Evolutionary conservation across 106 monocot species (phyloP).

Genomic region (Phalaenopsis equestris): DNA sequence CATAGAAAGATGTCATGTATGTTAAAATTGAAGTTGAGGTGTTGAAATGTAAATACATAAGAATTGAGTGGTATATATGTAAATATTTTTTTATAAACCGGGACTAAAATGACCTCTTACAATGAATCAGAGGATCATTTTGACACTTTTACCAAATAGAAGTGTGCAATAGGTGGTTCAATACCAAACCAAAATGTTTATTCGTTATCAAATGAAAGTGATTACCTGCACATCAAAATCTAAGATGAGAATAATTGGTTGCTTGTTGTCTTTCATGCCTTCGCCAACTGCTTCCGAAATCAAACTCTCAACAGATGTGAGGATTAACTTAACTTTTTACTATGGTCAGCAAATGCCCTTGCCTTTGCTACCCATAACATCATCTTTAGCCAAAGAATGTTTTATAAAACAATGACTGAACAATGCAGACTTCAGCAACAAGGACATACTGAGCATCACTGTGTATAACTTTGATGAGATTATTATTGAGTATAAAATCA

Average conservation of each 20-base stretch:
- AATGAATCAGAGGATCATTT: too few species aligned
- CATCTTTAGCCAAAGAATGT: constrained; percentile 59
- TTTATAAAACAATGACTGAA: constrained; percentile 49
- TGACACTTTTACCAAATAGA: too few species aligned
- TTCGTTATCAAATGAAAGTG: constrained; percentile 2
- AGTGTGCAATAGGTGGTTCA: too few species aligned
- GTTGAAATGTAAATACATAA: too few species aligned
- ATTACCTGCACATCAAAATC: constrained; percentile 73
- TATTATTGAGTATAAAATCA: constrained; percentile 33
- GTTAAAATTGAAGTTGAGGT: neutral
- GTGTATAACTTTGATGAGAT: constrained; percentile 39
- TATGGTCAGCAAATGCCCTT: constrained; percentile 34
- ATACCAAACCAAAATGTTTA: neutral
- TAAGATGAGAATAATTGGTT: constrained; percentile 65
- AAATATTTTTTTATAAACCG: neutral
- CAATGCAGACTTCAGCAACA: constrained; percentile 54
- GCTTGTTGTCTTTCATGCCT: constrained; percentile 28
- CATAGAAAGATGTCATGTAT: neutral
- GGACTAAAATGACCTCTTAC: neutral
- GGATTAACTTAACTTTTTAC: constrained; percentile 15
- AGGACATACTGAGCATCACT: constrained; percentile 35
- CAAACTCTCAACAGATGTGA: constrained; percentile 15
- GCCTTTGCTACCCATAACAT: constrained; percentile 51
- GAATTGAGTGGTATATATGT: too few species aligned
- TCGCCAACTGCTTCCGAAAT: constrained; percentile 24